Evolutionary conservation across 306 rosid species (phyloP).

Genomic region (Senna tora): DNA sequence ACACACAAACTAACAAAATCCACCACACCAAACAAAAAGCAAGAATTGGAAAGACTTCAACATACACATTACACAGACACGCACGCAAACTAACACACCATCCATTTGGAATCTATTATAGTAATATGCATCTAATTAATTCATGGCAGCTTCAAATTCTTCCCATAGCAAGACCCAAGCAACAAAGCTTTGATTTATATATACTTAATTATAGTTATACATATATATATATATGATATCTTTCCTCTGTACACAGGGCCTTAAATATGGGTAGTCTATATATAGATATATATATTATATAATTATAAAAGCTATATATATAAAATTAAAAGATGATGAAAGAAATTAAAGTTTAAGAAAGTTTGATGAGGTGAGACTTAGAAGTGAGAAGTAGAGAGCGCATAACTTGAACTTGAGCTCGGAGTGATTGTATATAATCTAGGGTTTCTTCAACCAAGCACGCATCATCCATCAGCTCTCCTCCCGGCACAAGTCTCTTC

Average conservation of each 20-base stretch:
- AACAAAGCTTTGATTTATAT: constrained; percentile 19
- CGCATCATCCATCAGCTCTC: constrained; percentile 64
- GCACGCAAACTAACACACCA: not conserved
- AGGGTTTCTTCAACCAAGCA: constrained; percentile 82
- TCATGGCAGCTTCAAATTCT: too few relatives aligned
- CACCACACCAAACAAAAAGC: constrained; percentile 13
- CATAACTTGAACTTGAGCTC: constrained; percentile 88
- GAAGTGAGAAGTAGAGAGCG: constrained; percentile 53
- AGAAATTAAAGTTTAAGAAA: not conserved
- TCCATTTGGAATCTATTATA: too few relatives aligned
- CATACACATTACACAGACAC: constrained; percentile 22
- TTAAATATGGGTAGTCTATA: too few relatives aligned
- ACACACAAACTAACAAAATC: not conserved
- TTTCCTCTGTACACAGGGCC: constrained; percentile 43
- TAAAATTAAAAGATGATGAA: too few relatives aligned
- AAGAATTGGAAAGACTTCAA: constrained; percentile 1
- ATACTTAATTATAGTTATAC: too few relatives aligned
- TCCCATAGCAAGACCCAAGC: too few relatives aligned
- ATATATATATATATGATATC: too few relatives aligned
- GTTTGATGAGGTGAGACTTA: not conserved
- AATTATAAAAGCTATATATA: too few relatives aligned
- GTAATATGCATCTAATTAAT: not conserved
- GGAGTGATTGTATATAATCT: constrained; percentile 68
- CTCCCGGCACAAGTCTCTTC: constrained; percentile 74
- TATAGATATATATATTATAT: too few relatives aligned